Conservation (phyloP, 495 filamentous ascomycete genomes). For the Aspergillus homomorphus region DNA sequence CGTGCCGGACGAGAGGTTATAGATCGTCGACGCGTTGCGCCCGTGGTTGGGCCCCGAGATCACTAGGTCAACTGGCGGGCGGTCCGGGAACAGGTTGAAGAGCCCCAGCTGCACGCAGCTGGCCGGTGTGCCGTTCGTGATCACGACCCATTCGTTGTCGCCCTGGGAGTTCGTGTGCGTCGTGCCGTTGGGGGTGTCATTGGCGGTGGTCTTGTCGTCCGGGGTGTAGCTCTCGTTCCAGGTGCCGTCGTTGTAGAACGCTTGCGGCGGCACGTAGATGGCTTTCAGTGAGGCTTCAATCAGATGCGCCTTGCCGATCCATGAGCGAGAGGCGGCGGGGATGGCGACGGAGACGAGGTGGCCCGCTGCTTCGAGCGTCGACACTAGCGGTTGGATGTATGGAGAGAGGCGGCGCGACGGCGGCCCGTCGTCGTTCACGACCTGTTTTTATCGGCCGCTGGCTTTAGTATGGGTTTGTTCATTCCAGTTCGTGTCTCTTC, state of each 20-base stretch:
- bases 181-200: slow-evolving; percentile 12
- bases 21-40: slow-evolving; percentile 88
- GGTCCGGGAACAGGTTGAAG: slow-evolving; percentile 78
- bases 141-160: slow-evolving; percentile 69
- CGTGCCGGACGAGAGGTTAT: slow-evolving; percentile 83
- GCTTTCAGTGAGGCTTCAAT: slow-evolving; percentile 81
- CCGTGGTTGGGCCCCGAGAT: slow-evolving; percentile 93
- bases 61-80: slow-evolving; percentile 76
- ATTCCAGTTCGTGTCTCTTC: neutral
- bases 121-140: slow-evolving; percentile 79
- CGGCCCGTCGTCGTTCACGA: slow-evolving; percentile 93
- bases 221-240: slow-evolving; percentile 28
- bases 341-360: slow-evolving; percentile 89
- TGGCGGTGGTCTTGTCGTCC: slow-evolving; percentile 38
- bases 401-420: slow-evolving; percentile 83
- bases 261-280: slow-evolving; percentile 69
- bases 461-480: neutral
- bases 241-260: slow-evolving; percentile 54
- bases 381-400: slow-evolving; percentile 82
- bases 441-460: slow-evolving; percentile 36
- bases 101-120: slow-evolving; percentile 86
- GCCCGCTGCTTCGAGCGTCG: slow-evolving; percentile 70
- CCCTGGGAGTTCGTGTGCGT: neutral
- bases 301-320: slow-evolving; percentile 97
- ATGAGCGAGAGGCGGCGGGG: slow-evolving; percentile 85